phyloP scores from a whole-genome alignment of 73 alveolate species.

The Paramecium sonneborni region DNA sequence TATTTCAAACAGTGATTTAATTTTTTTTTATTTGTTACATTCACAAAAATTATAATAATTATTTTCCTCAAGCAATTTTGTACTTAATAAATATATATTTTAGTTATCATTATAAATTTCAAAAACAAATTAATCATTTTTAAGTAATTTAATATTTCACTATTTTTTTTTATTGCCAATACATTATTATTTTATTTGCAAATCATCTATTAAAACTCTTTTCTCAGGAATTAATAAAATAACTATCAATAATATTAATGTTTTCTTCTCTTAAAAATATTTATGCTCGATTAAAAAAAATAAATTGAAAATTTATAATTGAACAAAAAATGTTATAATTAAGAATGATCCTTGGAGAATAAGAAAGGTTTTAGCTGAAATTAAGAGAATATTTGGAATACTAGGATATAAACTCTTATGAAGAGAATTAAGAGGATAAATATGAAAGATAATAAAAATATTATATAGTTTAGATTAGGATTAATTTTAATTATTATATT shows the following conservation, averaged over 20 bases:
- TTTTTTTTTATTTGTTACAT: not conserved
- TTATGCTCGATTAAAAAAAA: too few relatives aligned
- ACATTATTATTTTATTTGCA: too few relatives aligned
- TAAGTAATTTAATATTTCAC: not conserved
- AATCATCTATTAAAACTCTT: too few relatives aligned
- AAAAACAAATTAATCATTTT: not conserved
- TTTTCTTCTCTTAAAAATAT: too few relatives aligned
- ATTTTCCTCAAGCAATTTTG: not conserved
- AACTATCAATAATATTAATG: too few relatives aligned
- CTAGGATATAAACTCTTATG: too few relatives aligned
- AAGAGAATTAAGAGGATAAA: not conserved
- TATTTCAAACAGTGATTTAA: not conserved
- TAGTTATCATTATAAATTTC: not conserved
- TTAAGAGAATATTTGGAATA: too few relatives aligned
- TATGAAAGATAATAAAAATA: not conserved
- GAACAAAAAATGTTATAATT: too few relatives aligned
- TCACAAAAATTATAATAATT: not conserved
- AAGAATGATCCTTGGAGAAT: too few relatives aligned
- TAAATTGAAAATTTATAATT: too few relatives aligned
- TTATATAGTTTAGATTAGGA: constrained; percentile 13
- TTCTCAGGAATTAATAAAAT: too few relatives aligned
- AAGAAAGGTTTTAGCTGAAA: too few relatives aligned
- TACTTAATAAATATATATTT: not conserved
- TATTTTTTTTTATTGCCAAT: not conserved
- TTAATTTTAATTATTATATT: constrained; percentile 62